Evolutionary conservation across 2,329 filamentous ascomycete genomes (phyloP).

Genomic region (Didymella pinodella): DNA sequence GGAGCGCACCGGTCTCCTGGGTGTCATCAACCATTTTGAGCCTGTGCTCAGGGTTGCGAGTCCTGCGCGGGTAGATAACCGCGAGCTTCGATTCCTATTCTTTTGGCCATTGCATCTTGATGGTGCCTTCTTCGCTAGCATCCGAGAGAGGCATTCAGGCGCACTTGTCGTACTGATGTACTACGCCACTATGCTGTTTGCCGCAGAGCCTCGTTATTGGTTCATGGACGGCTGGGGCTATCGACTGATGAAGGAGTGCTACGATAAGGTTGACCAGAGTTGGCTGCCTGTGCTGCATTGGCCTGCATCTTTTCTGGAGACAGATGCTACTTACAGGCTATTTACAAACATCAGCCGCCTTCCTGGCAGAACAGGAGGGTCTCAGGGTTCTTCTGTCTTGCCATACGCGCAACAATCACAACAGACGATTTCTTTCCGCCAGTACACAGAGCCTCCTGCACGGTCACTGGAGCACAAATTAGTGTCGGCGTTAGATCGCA

Average conservation of each 20-base stretch:
- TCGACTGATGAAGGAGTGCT: conserved; percentile 36
- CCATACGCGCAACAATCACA: conserved; percentile 15
- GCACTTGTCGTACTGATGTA: conserved; percentile 51
- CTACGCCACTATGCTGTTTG: conserved; percentile 48
- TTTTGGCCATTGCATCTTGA: conserved; percentile 51
- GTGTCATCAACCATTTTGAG: conserved; percentile 30
- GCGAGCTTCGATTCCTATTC: conserved; percentile 47
- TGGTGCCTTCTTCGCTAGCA: conserved; percentile 40
- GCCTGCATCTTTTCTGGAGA: conserved; percentile 34
- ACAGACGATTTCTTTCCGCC: conserved; percentile 12
- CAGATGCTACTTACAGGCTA: conserved; percentile 16
- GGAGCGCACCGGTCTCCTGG: conserved; percentile 28
- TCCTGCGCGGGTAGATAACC: conserved; percentile 39
- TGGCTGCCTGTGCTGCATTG: conserved; percentile 40
- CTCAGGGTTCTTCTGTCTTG: neutral
- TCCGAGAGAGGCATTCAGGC: conserved; percentile 44
- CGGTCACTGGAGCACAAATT: neutral
- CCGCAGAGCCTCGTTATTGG: conserved; percentile 50
- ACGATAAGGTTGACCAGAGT: conserved; percentile 31
- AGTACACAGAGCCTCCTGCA: conserved; percentile 3
- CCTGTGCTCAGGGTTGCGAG: conserved; percentile 33
- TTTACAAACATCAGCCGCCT: conserved; percentile 6
- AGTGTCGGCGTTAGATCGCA: conserved; percentile 4
- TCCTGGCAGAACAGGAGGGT: neutral
- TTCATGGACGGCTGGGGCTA: conserved; percentile 51